Evolutionary conservation across 2,329 filamentous ascomycete genomes (phyloP), one percentile per base, ranked within the genome.

Genomic region (Ophiostoma australiae): DNA sequence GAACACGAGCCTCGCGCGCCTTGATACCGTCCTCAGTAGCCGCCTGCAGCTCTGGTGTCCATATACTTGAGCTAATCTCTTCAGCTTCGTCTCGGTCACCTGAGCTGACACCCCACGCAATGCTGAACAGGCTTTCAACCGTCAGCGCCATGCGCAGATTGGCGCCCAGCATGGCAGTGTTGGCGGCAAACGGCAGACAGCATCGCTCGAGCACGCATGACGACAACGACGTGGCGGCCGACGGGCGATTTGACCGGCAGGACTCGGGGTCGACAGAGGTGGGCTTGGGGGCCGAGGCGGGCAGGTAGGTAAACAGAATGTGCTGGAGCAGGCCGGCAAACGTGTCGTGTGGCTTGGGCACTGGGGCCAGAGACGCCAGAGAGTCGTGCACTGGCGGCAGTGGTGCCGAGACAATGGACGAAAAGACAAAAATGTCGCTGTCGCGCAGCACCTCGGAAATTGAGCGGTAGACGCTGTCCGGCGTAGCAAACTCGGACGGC

Each of bases 141-240:
- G 91, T 78, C 11, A 94, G 79, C 1, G 89, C 89, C 52, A 94
- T 83, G 77, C 91, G 91, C 37, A 89, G 89, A 75, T 95, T 94
- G 73, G 93, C 90, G 27, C 87, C 84, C 0, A 85, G 78, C 7
- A 82, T 84, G 17, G 85, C 81, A 0, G 84, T 87, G 72, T 86
- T 89, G 1, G 91, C 90, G 0, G 89, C 82, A 74, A 85, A 88
- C 0, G 87, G 87, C 1, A 93, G 83, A 77, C 88, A 94, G 76
- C 88, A 89, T 63, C 82, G 77, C 76, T 84, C 80, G 61, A 88
- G 77, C 73, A 66, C 33, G 15, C 33, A 31, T 48, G 20, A 37
- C 44, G 15, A 44, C 69, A 27, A 20, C 78, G 77, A 7, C 61
- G 31, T n/a, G 33, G 23, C 23, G 4, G 27, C 58, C 58, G 31